phyloP scores from a whole-genome alignment of 148 eudicot species.

The Polygonum maritimum region DNA sequence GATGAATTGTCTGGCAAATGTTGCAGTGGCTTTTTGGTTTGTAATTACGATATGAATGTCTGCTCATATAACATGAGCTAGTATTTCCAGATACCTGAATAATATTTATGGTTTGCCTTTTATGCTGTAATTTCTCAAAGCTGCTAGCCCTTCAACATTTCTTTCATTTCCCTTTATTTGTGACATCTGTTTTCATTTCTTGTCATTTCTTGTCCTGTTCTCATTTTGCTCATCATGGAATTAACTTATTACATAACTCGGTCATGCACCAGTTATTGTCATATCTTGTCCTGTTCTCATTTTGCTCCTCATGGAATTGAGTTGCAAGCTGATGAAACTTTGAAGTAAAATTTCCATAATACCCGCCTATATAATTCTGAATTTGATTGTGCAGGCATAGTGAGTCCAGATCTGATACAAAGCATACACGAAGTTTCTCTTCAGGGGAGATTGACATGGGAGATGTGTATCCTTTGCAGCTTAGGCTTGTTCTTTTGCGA shows the following conservation, averaged over 20 bases:
- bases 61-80: neutral
- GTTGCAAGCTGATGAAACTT: neutral
- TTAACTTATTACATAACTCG: too few relatives aligned
- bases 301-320: neutral
- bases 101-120: neutral
- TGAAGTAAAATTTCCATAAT: neutral
- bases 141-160: neutral
- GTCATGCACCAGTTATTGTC: neutral
- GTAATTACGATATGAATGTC: neutral
- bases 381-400: conserved; percentile 54
- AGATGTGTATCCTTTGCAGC: conserved; percentile 92
- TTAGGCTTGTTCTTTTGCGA: conserved; percentile 63
- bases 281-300: neutral
- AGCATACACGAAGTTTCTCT: conserved; percentile 54
- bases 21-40: neutral
- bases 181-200: neutral
- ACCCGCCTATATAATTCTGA: neutral
- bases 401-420: conserved; percentile 30
- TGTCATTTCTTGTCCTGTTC: neutral
- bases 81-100: neutral
- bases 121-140: neutral
- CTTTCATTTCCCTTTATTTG: neutral
- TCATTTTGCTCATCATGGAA: neutral
- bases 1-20: neutral
- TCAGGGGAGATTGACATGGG: conserved; percentile 67